Evolutionary conservation across 2,329 filamentous ascomycete genomes (phyloP).

Genomic region (Trichophyton rubrum): DNA sequence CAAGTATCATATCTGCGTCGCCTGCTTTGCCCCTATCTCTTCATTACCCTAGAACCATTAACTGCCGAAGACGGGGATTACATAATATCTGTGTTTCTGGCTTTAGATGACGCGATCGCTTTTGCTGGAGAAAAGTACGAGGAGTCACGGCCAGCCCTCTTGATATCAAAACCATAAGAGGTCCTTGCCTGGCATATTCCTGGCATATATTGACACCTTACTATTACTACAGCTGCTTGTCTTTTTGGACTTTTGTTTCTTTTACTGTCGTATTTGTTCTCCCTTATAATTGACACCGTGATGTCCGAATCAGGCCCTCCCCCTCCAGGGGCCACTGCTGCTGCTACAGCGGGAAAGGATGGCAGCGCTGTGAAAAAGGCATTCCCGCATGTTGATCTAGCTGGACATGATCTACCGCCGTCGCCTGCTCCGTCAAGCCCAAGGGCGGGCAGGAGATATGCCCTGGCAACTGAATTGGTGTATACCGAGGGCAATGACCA

Average conservation of each 20-base stretch:
- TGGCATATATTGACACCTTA: neutral
- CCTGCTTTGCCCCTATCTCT: neutral
- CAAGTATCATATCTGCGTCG: neutral
- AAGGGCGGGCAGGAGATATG: conserved; percentile 73
- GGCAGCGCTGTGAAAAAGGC: conserved; percentile 28
- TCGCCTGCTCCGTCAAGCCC: conserved; percentile 91
- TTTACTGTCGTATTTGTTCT: neutral
- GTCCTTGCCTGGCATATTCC: neutral
- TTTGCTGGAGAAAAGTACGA: neutral
- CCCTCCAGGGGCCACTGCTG: conserved; percentile 1
- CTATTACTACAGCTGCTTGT: neutral
- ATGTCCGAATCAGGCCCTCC: conserved; percentile 10
- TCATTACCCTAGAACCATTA: too few species aligned
- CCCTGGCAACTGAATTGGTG: conserved; percentile 88
- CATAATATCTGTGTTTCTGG: neutral
- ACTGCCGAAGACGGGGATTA: neutral
- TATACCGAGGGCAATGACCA: conserved; percentile 95
- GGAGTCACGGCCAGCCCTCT: neutral
- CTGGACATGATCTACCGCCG: conserved; percentile 74
- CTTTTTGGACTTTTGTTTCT: neutral
- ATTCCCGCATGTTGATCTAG: conserved; percentile 56
- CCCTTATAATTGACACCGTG: neutral
- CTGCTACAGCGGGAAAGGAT: neutral
- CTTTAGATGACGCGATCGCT: neutral
- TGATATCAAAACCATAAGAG: neutral